Evolutionary conservation across 805 yeast genomes (phyloP), one percentile per base, ranked within the genome.

Genomic region (Saturnispora halmiae): DNA sequence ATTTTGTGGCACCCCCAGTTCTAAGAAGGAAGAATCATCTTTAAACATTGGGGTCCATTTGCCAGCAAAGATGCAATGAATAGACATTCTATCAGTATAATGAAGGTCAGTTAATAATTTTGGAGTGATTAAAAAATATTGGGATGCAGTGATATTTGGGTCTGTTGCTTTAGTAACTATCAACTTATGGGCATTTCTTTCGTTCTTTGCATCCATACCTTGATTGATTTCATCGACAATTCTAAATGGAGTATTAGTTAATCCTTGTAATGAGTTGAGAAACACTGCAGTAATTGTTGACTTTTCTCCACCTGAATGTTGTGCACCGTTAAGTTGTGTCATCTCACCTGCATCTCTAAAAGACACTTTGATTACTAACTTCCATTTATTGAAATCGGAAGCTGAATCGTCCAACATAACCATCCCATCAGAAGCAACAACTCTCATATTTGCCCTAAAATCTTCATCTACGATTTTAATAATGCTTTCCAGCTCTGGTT

Each of bases 141-240:
- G 98, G 2, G 94, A 72, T 1, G 56, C 49, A 2, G 51, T 45
- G 4, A 31, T 42, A 3, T 34, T 66, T 4, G 64, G 61, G 7
- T 18, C 33, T 55, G 95, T 84, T 0, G 96, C 90, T 35, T 82
- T 78, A 41, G 82, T 77, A 1, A 90, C 95, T 70, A 92, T 78
- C 46, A 84, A 75, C 46, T 75, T 73, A 56, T 90, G 96, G 2
- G 92, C 88, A 63, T 75, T 69, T 46, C 88, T 74, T 60, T 92
- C 98, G 55, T 92, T 92, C 45, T 75, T 75, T 10, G 94, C 82
- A 63, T 92, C 99, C 97, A 92, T 88, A 50, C 98, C 99, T 64
- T 92, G 99, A 58, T 92, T 92, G 47, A 92, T 94, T 66, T 92
- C 99, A 62, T 92, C 99, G 6, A 92, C 96, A 3, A 90, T 88